Evolutionary conservation across 345 rosid species (phyloP).

Genomic region (Brassica juncea): DNA sequence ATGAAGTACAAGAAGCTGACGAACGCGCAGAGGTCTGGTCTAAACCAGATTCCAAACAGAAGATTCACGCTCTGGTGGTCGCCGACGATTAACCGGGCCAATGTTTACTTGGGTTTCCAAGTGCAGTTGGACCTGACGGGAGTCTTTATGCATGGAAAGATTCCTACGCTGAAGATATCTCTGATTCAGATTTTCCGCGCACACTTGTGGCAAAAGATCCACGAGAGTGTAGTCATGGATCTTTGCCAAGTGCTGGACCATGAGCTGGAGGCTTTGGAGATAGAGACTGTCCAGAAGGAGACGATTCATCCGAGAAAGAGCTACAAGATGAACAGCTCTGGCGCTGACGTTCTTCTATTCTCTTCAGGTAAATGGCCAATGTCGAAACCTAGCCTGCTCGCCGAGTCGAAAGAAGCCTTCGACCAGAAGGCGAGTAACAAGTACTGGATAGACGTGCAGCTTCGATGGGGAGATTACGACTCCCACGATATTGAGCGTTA

Average conservation of each 20-base stretch:
- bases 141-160: slow-evolving; percentile 99
- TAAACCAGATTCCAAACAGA: slow-evolving; percentile 96
- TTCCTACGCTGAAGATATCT: slow-evolving; percentile 96
- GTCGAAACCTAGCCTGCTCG: slow-evolving; percentile 99
- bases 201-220: slow-evolving; percentile 99
- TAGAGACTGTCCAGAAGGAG: slow-evolving; percentile 99
- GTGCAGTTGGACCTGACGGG: slow-evolving; percentile 99
- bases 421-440: slow-evolving; percentile 99
- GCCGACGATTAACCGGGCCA: slow-evolving; percentile 93
- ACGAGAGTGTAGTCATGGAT: slow-evolving; percentile 99
- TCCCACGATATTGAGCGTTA: slow-evolving; percentile 99
- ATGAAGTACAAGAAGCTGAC: slow-evolving; percentile 99
- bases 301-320: slow-evolving; percentile 99
- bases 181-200: slow-evolving; percentile 98
- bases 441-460: slow-evolving; percentile 98
- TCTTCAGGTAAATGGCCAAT: slow-evolving; percentile 99
- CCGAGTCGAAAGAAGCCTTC: slow-evolving; percentile 95
- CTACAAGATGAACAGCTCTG: slow-evolving; percentile 99
- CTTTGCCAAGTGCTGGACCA: slow-evolving; percentile 98
- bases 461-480: slow-evolving; percentile 99
- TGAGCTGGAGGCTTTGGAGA: slow-evolving; percentile 97
- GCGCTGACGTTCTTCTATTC: slow-evolving; percentile 97
- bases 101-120: slow-evolving; percentile 98
- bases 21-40: slow-evolving; percentile 99
- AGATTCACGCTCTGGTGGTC: slow-evolving; percentile 99